Evolutionary conservation across 2,329 filamentous ascomycete genomes (phyloP), one percentile per base, ranked within the genome.

Genomic region (Cladorrhinum sp.): DNA sequence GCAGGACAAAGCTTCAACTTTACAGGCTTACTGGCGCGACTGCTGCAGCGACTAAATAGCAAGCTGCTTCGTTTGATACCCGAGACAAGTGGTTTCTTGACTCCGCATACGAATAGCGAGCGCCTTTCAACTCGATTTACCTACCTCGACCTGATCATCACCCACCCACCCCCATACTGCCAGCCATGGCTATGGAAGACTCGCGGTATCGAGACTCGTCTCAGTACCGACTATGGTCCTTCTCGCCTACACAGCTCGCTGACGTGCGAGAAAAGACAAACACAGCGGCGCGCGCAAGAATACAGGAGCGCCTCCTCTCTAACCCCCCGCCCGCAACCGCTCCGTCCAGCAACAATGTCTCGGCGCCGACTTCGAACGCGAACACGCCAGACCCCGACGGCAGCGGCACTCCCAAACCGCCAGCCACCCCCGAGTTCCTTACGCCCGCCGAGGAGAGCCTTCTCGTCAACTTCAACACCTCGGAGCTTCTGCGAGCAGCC

Each of bases 141-240:
- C 29, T 13, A 32, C 29, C 29, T 32, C 29, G 13, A 32, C 29
- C 29, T 7, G 29, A n/a, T n/a, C n/a, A n/a, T n/a, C n/a, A n/a
- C n/a, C n/a, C n/a, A n/a, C n/a, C n/a, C n/a, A n/a, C n/a, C n/a
- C n/a, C n/a, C n/a, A n/a, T n/a, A 13, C 27, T 20, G 12, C 50
- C 45, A 32, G 75, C 50, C 63, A 91, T 96, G 85, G 81, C 82
- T 7, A 90, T 86, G 63, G 95, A 99, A 82, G 95, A 99, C 76
- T 90, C 91, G 67, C 82, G 93, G 58, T 99, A 98, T 77, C 87
- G 92, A 29, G 85, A 90, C 55, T 96, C 93, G 0, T 93, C 91
- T 51, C 95, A 99, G 75, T 98, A 87, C 73, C 86, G 90, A 49
- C 82, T 96, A 61, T 99, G 95, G 95, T 96, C 93, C 10, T 98